Evolutionary conservation across 345 rosid species (phyloP).

Genomic region (Eucalyptus marginata): DNA sequence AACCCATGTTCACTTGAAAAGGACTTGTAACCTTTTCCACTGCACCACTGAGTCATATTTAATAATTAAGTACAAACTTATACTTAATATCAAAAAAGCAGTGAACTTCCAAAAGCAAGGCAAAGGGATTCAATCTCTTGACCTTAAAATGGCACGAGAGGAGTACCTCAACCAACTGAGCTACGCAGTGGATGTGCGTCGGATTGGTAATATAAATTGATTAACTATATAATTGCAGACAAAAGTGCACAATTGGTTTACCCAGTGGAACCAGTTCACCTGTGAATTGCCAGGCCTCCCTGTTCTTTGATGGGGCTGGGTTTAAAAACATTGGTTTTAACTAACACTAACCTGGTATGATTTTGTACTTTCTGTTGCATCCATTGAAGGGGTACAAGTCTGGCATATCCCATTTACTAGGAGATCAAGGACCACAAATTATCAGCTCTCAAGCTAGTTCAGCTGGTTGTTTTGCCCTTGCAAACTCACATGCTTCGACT

Average conservation of each 20-base stretch:
- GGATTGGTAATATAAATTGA: background rate
- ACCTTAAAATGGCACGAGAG: background rate
- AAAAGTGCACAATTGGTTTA: background rate
- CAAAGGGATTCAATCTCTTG: background rate
- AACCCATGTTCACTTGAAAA: background rate
- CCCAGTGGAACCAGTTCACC: background rate
- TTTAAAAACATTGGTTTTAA: background rate
- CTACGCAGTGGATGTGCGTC: background rate
- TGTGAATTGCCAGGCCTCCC: background rate
- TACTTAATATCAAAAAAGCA: background rate
- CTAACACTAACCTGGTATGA: background rate
- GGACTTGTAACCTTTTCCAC: background rate
- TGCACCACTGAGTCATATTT: background rate
- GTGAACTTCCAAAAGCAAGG: background rate
- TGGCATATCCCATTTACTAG: constrained; percentile 10
- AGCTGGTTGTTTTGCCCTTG: constrained; percentile 7
- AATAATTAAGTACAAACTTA: background rate
- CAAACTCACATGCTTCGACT: constrained; percentile 10
- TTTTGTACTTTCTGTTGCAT: background rate
- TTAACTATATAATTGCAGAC: background rate
- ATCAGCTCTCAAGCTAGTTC: constrained; percentile 21
- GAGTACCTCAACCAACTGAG: background rate
- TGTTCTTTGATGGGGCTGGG: background rate
- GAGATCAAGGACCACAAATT: constrained; percentile 15
- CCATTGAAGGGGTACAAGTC: constrained; percentile 37